Conservation (phyloP, 23 red algal species). For the Gracilaria caudata region DNA sequence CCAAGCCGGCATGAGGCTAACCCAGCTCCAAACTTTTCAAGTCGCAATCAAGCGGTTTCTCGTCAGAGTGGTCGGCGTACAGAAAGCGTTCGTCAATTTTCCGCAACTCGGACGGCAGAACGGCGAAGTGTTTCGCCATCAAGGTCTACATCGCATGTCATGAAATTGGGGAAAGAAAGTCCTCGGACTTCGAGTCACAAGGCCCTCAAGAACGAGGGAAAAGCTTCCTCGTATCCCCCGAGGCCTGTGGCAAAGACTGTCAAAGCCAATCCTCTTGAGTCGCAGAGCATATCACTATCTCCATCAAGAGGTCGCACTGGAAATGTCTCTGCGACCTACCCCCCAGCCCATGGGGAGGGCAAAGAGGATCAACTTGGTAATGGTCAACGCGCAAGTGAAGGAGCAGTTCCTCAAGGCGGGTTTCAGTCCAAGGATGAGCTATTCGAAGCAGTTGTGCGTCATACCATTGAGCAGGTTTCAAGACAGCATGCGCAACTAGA, state of each 20-base stretch:
- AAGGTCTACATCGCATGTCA: not conserved
- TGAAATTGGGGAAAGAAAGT: not conserved
- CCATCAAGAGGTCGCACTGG: not conserved
- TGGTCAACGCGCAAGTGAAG: not conserved
- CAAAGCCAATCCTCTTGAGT: not conserved
- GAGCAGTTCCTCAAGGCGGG: not conserved
- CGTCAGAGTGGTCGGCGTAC: not conserved
- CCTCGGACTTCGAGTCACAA: not conserved
- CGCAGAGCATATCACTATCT: not conserved
- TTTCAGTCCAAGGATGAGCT: constrained; percentile 5
- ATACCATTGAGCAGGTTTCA: constrained; percentile 9
- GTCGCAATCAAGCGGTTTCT: not conserved
- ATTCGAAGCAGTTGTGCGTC: constrained; percentile 4
- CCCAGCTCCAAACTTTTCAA: not conserved
- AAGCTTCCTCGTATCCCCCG: not conserved
- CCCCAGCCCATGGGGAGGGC: not conserved
- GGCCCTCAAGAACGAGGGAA: not conserved
- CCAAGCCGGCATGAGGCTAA: not conserved
- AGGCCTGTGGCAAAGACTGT: not conserved
- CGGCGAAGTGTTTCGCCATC: not conserved
- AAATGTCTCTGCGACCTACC: not conserved
- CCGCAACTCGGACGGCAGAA: not conserved
- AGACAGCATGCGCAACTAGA: constrained; percentile 24
- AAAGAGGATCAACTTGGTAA: not conserved
- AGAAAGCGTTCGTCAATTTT: not conserved